Conservation (phyloP, 805 yeast genomes). For the Blastobotrys muscicola region DNA sequence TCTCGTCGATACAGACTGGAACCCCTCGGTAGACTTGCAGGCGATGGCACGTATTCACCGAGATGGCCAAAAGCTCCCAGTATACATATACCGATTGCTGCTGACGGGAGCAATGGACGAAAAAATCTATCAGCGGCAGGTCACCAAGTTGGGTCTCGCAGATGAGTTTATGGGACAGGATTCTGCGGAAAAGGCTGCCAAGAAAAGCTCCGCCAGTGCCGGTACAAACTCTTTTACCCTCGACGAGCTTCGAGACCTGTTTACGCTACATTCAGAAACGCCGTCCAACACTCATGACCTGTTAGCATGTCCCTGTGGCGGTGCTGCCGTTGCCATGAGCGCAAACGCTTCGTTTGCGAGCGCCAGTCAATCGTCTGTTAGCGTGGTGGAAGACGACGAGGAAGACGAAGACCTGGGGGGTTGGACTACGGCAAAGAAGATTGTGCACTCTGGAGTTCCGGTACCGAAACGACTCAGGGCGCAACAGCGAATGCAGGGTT, state of each 20-base stretch:
- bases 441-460: slow-evolving; percentile 19
- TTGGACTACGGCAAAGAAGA: slow-evolving; percentile 53
- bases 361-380: too few relatives aligned
- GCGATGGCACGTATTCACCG: slow-evolving; percentile 94
- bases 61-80: slow-evolving; percentile 80
- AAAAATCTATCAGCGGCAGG: slow-evolving; percentile 84
- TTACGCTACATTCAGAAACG: slow-evolving; percentile 40
- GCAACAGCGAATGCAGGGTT: slow-evolving; percentile 45
- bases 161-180: slow-evolving; percentile 49
- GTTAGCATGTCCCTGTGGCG: slow-evolving; percentile 30
- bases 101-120: slow-evolving; percentile 92
- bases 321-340: too few relatives aligned
- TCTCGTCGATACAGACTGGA: slow-evolving; percentile 93
- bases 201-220: slow-evolving; percentile 7
- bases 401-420: slow-evolving; percentile 20
- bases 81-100: slow-evolving; percentile 69
- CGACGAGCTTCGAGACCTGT: slow-evolving; percentile 64
- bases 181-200: slow-evolving; percentile 19
- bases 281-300: slow-evolving; percentile 18
- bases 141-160: slow-evolving; percentile 73
- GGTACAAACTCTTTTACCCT: slow-evolving; percentile 51
- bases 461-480: slow-evolving; percentile 26
- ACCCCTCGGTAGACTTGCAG: slow-evolving; percentile 84
- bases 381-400: slow-evolving; percentile 14
- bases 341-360: too few relatives aligned